Evolutionary conservation across 106 monocot genomes (phyloP).

Genomic region (Phalaenopsis aphrodite): DNA sequence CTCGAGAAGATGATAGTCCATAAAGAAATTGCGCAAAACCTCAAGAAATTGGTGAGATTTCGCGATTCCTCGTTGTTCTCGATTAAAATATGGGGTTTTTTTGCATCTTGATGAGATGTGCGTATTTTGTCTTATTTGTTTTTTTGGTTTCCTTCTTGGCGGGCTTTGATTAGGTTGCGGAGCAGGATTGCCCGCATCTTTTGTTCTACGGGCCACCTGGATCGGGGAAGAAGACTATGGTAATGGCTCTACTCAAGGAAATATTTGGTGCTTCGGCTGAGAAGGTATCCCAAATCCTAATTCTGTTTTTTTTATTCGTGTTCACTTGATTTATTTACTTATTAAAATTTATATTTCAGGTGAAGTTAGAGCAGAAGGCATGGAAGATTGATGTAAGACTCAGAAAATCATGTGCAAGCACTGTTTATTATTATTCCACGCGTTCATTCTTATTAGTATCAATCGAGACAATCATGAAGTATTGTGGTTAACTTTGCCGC

Average conservation of each 20-base stretch:
- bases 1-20: slow-evolving; percentile 89
- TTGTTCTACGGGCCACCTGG: slow-evolving; percentile 94
- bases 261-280: slow-evolving; percentile 85
- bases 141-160: too few relatives aligned
- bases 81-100: neutral
- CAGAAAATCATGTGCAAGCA: neutral
- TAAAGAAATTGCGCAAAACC: slow-evolving; percentile 68
- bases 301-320: neutral
- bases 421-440: neutral
- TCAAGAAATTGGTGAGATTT: slow-evolving; percentile 69
- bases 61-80: neutral
- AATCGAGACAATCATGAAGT: too few relatives aligned
- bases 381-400: slow-evolving; percentile 91
- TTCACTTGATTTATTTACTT: neutral
- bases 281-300: slow-evolving; percentile 33
- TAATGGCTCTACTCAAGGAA: slow-evolving; percentile 87
- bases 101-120: neutral
- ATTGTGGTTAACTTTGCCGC: too few relatives aligned
- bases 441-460: too few relatives aligned
- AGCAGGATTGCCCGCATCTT: slow-evolving; percentile 93
- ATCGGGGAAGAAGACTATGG: slow-evolving; percentile 91
- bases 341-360: slow-evolving; percentile 36
- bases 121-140: neutral
- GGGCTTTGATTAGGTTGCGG: slow-evolving; percentile 46
- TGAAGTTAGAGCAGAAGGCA: slow-evolving; percentile 88